These are phyloP conservation scores for Straminergon stramineum DNA, from an alignment of 225 moss, liverwort and hornwort genomes.

Conservation along the genomic window DNA sequence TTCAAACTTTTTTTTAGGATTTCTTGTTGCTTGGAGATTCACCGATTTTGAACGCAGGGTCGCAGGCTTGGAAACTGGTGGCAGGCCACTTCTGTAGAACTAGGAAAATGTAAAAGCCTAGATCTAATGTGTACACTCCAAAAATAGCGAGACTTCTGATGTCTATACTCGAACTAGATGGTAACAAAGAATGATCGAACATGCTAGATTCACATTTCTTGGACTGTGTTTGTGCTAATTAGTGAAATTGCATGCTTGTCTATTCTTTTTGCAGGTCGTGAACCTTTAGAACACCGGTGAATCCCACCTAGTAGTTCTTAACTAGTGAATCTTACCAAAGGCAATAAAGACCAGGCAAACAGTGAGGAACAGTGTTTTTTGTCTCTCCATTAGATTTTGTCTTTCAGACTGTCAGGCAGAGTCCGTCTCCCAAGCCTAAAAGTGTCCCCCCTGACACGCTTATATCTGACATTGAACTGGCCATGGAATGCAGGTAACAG, in stretches of 20 bases:
- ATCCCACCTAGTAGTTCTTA: neutral
- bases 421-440: neutral
- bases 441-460: neutral
- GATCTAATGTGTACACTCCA: neutral
- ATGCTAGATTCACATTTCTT: neutral
- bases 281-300: neutral
- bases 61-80: neutral
- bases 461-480: neutral
- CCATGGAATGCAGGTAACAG: constrained; percentile 19
- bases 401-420: neutral
- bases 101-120: too few relatives aligned
- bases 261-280: neutral
- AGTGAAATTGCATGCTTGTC: neutral
- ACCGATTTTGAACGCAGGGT: neutral
- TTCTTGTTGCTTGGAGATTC: neutral
- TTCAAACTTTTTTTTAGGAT: neutral
- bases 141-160: neutral
- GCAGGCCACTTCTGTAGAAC: neutral
- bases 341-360: neutral
- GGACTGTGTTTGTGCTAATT: neutral
- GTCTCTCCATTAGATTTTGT: neutral
- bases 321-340: neutral
- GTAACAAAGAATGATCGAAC: neutral
- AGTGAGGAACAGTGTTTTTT: neutral
- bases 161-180: neutral